Base-by-base conservation (phyloP, 1,139 yeast species). In the Candida albicans region DNA sequence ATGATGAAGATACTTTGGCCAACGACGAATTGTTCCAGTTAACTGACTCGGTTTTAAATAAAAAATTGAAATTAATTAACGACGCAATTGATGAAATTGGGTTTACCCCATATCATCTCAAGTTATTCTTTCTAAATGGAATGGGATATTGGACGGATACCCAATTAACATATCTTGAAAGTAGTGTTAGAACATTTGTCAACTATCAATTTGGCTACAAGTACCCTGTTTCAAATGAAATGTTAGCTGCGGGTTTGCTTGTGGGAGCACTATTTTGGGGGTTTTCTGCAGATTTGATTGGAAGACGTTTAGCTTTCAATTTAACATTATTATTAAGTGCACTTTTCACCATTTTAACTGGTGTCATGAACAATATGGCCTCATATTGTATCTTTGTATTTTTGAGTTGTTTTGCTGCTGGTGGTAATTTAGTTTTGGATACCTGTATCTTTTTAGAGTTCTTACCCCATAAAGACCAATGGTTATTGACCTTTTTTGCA, bases 61-160 rank as follows among this genome's bases (percentile, higher is more conserved):
- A 52, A 35, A 66, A 66, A 43, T 61, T 65, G 58, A 55, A 53
- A 30, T 52, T 65, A n/a, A 47, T 66, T 34, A 64, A 64, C 41
- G 59, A 64, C 39, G 62, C 70, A 7, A 59, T 65, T 41, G 70
- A 66, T 49, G 68, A 66, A 45, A 66, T 66, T 47, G 71, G 70
- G 1, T 65, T 65, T 49, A 66, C 70, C 22, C 64, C 64, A 28
- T 66, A 64, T 44, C 70, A 65, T 50, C 53, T 61, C 37, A 65
- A 65, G 45, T 51, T 65, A 14, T 66, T 76, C 52, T 67, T 67
- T 50, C 55, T 78, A 31, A 77, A 76, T 47, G 87, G 87, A 11
- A 73, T 80, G 73, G 87, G 87, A 22, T 81, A 82, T 53, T 77
- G 83, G 4, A 81, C 79, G 26, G 87, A 82, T 56, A 79, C 86